Evolutionary conservation across 345 rosid genomes (phyloP), one percentile per base, ranked within the genome.

Genomic region (Diplotaxis tenuifolia): DNA sequence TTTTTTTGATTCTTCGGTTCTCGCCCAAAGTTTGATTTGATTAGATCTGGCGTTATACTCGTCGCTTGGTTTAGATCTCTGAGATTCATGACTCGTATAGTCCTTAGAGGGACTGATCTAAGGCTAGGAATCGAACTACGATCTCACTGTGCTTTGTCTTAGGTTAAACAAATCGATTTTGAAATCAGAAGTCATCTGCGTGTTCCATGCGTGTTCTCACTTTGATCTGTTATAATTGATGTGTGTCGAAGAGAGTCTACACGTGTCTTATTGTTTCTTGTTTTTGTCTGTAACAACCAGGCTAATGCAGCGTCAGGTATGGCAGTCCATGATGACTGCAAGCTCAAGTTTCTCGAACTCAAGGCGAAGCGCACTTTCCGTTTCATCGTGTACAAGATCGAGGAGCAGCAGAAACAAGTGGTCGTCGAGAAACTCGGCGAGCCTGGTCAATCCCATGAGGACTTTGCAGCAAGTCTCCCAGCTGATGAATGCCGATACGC

Each of bases 251-350:
- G 54, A 59, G 73, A 52, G 21, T 6, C 7, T 29, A 5, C 29
- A 3, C 20, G 40, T 0, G 25, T 56, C 15, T 16, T 58, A 22
- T 9, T 36, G 49, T 14, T 65, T 23, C 63, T 65, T 71, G 12
- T 23, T 64, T 34, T 54, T 19, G 19, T 62, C 6, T 18, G 25
- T 49, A 19, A 36, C 45, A 36, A 36, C 19, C 73, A 82, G 89
- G 87, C 86, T 56, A 85, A 85, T 45, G 88, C 85, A 9, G 83
- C 88, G n/a, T 85, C 88, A 11, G 88, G 88, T 10, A 81, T 85
- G 82, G 86, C 84, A 63, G 89, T 85, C 74, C 86, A 85, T 32
- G 86, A 85, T 65, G 89, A 85, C 63, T 85, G 89, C 80, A 85
- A 85, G 76, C 77, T 85, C 14, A 85, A 49, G 73, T 85, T 85